These are phyloP conservation scores for Suhomyces kilbournensis DNA, from an alignment of 805 yeast genomes.

Conservation along the genomic window DNA sequence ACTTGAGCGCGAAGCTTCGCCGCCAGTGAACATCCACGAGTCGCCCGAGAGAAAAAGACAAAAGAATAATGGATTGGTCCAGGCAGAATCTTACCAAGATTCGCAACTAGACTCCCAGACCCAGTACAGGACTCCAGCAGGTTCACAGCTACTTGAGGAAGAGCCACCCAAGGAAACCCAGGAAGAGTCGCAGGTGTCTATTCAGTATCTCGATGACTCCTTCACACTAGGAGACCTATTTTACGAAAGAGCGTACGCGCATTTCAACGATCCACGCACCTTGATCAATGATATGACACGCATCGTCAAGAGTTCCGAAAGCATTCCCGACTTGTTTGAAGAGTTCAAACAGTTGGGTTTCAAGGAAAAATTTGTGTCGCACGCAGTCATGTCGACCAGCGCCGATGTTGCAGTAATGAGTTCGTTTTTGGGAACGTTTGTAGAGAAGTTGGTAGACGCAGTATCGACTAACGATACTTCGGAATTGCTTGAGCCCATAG, in stretches of 20 bases:
- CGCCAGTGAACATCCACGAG: not conserved
- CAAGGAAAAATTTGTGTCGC: conserved; percentile 8
- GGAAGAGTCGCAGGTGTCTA: not conserved
- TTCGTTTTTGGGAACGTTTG: not conserved
- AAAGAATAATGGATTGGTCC: not conserved
- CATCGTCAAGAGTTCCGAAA: not conserved
- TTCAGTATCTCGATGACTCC: conserved; percentile 6
- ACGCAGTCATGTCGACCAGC: conserved; percentile 7
- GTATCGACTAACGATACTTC: not conserved
- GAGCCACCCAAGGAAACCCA: not conserved
- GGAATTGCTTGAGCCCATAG: not conserved
- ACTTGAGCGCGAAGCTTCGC: not conserved
- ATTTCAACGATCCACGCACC: conserved; percentile 4
- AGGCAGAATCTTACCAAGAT: not conserved
- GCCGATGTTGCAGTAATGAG: conserved; percentile 4
- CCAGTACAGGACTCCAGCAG: not conserved
- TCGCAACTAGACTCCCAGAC: not conserved
- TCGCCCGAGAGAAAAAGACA: not conserved
- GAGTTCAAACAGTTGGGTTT: conserved; percentile 9
- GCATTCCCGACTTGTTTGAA: conserved; percentile 2
- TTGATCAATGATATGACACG: not conserved
- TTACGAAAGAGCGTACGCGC: not conserved
- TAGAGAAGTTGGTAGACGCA: not conserved
- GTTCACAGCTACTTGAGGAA: not conserved
- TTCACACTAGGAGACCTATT: conserved; percentile 3